Evolutionary conservation across 83 land plant species (phyloP).

Genomic region (Picea abies): DNA sequence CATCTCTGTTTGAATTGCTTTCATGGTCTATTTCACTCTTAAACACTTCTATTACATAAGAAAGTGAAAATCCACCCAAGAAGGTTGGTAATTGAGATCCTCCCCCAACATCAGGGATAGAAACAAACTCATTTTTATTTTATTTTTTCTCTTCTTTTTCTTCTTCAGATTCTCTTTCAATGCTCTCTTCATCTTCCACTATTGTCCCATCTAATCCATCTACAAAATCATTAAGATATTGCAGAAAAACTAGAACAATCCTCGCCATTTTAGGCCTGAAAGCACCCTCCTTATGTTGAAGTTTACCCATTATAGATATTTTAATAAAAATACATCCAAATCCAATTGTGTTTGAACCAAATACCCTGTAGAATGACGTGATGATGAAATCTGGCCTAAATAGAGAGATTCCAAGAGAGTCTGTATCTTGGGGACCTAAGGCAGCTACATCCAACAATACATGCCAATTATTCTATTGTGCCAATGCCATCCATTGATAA

Average conservation of each 20-base stretch:
- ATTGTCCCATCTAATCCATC: conserved; percentile 48
- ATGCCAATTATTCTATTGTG: conserved; percentile 95
- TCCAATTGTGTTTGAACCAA: conserved; percentile 91
- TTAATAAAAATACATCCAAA: conserved; percentile 93
- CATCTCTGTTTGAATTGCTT: too few species aligned
- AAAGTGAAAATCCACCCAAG: conserved; percentile 70
- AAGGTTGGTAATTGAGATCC: conserved; percentile 68
- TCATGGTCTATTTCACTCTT: conserved; percentile 62
- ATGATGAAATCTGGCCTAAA: conserved; percentile 94
- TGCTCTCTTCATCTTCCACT: conserved; percentile 35
- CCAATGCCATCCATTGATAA: conserved; percentile 96
- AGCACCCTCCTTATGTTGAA: conserved; percentile 63
- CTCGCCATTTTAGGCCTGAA: conserved; percentile 80
- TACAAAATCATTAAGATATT: conserved; percentile 62
- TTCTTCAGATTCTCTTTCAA: conserved; percentile 34
- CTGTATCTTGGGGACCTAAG: conserved; percentile 95
- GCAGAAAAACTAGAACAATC: conserved; percentile 67
- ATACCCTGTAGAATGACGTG: conserved; percentile 87
- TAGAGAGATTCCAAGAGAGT: conserved; percentile 83
- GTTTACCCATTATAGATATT: conserved; percentile 75
- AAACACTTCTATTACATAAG: conserved; percentile 60
- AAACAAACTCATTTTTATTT: neutral
- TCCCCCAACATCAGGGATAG: conserved; percentile 29
- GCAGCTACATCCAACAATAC: conserved; percentile 93
- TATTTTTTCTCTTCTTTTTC: neutral